Evolutionary conservation across 257 asterid species (phyloP), one percentile per base, ranked within the genome.

Genomic region (Petrea volubilis): DNA sequence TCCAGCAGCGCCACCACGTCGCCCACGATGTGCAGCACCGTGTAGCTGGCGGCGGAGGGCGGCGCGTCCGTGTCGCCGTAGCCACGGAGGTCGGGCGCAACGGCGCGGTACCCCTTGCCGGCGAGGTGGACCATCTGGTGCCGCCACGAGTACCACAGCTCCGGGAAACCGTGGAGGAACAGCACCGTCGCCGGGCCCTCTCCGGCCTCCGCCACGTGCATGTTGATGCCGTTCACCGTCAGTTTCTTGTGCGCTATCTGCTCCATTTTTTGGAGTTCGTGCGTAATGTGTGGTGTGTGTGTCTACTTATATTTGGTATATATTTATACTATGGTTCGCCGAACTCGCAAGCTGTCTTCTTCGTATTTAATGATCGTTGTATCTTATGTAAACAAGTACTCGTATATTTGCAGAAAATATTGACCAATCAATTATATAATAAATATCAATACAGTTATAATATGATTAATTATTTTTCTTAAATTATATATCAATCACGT

Each of bases 71-170:
- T 75, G 66, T 80, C 88, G 9, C 86, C 88, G 27, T 72, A 83
- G 67, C 86, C 86, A 0, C 80, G 82, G 56, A 83, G 85, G 53
- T 83, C 83, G 8, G 87, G 84, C 17, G 87, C 84, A 17, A 79
- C 68, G 20, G 82, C 73, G 21, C 82, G 79, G 73, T 76, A 82
- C 5, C 87, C 87, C 33, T 64, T 71, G 31, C 41, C 36, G 4
- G 87, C 71, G 76, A 79, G 76, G 75, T 65, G 64, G 13, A 73
- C 49, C 73, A 82, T 79, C 29, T 82, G 87, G 82, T 82, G 84
- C 57, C 83, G 84, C 84, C 87, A 82, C 15, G 87, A 79, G 77
- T 79, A 82, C 87, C 84, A 82, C 3, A 82, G 76, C 65, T 83
- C 85, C 0, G 87, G 87, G 60, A 82, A 79, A 43, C 87, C 87